Conservation (phyloP, 1,284 basidiomycete genomes). For the Pseudozyma pruni region DNA sequence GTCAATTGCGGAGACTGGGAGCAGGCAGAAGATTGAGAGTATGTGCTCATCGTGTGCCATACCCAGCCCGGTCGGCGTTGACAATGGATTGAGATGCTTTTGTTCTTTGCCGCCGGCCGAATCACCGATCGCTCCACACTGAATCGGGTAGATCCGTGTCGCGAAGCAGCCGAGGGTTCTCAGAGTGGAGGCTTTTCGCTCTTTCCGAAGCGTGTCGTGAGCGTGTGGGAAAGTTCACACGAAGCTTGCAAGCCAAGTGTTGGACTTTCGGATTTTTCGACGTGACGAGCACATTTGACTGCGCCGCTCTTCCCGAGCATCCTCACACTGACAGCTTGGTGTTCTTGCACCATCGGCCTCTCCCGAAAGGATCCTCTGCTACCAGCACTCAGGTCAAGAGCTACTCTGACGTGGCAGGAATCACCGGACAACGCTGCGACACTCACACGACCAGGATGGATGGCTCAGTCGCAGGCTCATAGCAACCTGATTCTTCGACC, state of each 20-base stretch:
- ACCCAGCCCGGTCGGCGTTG: too few species aligned
- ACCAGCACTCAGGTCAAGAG: neutral
- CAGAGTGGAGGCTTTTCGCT: slow-evolving; percentile 22
- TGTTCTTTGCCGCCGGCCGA: too few species aligned
- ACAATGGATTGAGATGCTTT: too few species aligned
- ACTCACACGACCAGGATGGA: neutral
- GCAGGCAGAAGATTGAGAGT: too few species aligned
- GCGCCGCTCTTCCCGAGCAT: neutral
- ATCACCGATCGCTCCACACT: too few species aligned
- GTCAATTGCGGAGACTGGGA: slow-evolving; percentile 1
- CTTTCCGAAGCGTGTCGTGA: slow-evolving; percentile 25
- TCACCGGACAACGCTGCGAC: neutral
- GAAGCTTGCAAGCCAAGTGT: slow-evolving; percentile 13
- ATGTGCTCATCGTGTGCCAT: too few species aligned
- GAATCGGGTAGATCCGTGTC: neutral
- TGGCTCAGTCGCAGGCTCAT: neutral
- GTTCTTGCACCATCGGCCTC: neutral
- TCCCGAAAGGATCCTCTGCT: slow-evolving; percentile 1
- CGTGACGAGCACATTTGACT: slow-evolving; percentile 5
- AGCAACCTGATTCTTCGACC: neutral
- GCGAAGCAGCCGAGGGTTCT: neutral
- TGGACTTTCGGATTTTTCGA: slow-evolving; percentile 6
- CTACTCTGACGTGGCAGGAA: slow-evolving; percentile 1
- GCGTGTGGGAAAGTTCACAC: slow-evolving; percentile 5
- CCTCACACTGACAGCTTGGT: neutral